Conservation (phyloP, 768 basidiomycete genomes). For the Hydnum rufescens region DNA sequence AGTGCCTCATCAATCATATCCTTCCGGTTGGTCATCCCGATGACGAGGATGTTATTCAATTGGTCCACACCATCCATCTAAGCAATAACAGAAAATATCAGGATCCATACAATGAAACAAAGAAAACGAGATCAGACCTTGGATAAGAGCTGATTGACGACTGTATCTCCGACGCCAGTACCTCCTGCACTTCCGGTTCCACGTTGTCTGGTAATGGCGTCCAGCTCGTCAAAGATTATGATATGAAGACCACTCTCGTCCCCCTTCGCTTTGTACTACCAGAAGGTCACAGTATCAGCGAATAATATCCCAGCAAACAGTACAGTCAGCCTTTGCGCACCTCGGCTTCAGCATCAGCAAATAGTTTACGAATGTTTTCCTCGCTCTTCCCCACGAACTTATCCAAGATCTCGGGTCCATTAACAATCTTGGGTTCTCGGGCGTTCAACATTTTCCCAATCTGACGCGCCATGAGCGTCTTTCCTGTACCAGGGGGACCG, state of each 20-base stretch:
- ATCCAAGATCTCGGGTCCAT: slow-evolving; percentile 92
- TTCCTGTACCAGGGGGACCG: slow-evolving; percentile 96
- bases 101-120: not conserved
- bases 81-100: not conserved
- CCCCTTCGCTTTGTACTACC: slow-evolving; percentile 86
- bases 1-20: slow-evolving; percentile 99
- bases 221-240: slow-evolving; percentile 98
- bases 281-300: not conserved
- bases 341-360: slow-evolving; percentile 97
- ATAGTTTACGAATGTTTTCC: slow-evolving; percentile 94
- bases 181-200: slow-evolving; percentile 65
- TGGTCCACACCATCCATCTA: slow-evolving; percentile 99
- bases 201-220: slow-evolving; percentile 97
- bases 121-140: slow-evolving; percentile 36
- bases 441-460: slow-evolving; percentile 99
- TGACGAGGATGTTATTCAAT: slow-evolving; percentile 96
- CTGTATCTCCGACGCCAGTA: slow-evolving; percentile 96
- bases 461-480: slow-evolving; percentile 93
- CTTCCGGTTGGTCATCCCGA: slow-evolving; percentile 95
- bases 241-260: slow-evolving; percentile 96
- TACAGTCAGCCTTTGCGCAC: slow-evolving; percentile 20
- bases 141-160: slow-evolving; percentile 94
- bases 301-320: not conserved
- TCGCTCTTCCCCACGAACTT: slow-evolving; percentile 95
- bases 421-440: slow-evolving; percentile 92